Conservation (phyloP, 1,284 basidiomycete genomes). For the Microbotryum silenes-acaulis region DNA sequence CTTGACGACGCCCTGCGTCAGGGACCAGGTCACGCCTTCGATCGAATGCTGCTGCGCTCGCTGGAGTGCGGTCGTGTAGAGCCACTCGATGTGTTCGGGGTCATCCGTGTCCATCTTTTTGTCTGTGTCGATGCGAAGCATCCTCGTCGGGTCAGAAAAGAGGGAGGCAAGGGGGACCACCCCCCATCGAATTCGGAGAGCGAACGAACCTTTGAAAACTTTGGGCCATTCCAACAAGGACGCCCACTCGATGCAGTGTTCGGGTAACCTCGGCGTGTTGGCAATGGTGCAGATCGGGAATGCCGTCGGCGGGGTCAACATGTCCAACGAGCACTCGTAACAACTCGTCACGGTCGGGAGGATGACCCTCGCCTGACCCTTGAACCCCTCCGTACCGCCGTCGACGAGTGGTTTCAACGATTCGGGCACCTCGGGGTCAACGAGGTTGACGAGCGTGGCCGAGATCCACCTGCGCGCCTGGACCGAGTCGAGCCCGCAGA, state of each 20-base stretch:
- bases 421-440: slow-evolving; percentile 81
- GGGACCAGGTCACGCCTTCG: slow-evolving; percentile 92
- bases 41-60: slow-evolving; percentile 92
- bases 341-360: slow-evolving; percentile 91
- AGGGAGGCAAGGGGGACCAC: not conserved
- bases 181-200: too few species aligned
- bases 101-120: slow-evolving; percentile 94
- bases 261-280: slow-evolving; percentile 93
- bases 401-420: slow-evolving; percentile 97
- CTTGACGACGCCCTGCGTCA: slow-evolving; percentile 98
- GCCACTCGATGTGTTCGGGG: slow-evolving; percentile 92
- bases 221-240: slow-evolving; percentile 98
- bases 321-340: slow-evolving; percentile 96
- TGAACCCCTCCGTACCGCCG: slow-evolving; percentile 98
- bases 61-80: slow-evolving; percentile 67
- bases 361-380: slow-evolving; percentile 95
- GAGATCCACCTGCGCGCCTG: slow-evolving; percentile 98
- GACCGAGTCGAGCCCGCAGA: slow-evolving; percentile 97
- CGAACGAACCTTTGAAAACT: slow-evolving; percentile 64
- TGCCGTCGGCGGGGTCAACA: slow-evolving; percentile 93
- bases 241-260: slow-evolving; percentile 99
- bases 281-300: slow-evolving; percentile 99
- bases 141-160: not conserved
- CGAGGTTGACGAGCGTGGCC: slow-evolving; percentile 88
- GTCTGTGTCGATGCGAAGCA: slow-evolving; percentile 48